These are phyloP conservation scores for Lecanosticta acicola DNA, from an alignment of 2,329 filamentous ascomycete genomes.

Conservation along the genomic window DNA sequence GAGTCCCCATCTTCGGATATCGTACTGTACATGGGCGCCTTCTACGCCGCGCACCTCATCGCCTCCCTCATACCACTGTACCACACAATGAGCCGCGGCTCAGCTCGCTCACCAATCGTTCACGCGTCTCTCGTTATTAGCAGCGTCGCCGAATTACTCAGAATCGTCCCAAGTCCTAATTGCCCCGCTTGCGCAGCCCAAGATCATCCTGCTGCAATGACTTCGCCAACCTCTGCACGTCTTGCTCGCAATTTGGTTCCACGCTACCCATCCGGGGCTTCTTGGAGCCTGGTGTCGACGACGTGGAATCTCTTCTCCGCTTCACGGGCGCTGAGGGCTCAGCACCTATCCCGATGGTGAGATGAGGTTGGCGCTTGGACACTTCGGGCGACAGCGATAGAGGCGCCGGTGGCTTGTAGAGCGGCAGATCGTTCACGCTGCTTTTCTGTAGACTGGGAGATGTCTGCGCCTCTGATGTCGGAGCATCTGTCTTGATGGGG, in stretches of 20 bases:
- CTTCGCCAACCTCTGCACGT: constrained; percentile 15
- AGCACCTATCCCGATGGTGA: constrained; percentile 10
- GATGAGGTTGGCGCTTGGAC: constrained; percentile 18
- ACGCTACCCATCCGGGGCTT: constrained; percentile 8
- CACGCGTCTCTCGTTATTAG: neutral
- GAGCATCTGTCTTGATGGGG: neutral
- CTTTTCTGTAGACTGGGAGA: constrained; percentile 13
- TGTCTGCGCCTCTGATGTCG: constrained; percentile 1
- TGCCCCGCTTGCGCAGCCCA: constrained; percentile 14
- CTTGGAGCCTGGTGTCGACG: constrained; percentile 8
- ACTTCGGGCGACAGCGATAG: constrained; percentile 28
- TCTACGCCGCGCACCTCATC: neutral
- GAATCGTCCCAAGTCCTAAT: constrained; percentile 7
- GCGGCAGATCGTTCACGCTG: constrained; percentile 18
- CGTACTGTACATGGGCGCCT: neutral
- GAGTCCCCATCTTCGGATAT: neutral
- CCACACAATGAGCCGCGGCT: neutral
- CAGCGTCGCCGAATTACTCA: too few species aligned
- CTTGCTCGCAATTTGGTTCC: constrained; percentile 3
- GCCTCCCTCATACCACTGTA: neutral
- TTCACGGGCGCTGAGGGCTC: constrained; percentile 12
- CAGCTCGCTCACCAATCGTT: neutral
- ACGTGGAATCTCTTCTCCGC: constrained; percentile 21
- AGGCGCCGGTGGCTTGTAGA: constrained; percentile 27
- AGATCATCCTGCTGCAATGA: constrained; percentile 19